Conservation (phyloP, 2,329 filamentous ascomycete genomes). For the Pseudopithomyces maydicus region DNA sequence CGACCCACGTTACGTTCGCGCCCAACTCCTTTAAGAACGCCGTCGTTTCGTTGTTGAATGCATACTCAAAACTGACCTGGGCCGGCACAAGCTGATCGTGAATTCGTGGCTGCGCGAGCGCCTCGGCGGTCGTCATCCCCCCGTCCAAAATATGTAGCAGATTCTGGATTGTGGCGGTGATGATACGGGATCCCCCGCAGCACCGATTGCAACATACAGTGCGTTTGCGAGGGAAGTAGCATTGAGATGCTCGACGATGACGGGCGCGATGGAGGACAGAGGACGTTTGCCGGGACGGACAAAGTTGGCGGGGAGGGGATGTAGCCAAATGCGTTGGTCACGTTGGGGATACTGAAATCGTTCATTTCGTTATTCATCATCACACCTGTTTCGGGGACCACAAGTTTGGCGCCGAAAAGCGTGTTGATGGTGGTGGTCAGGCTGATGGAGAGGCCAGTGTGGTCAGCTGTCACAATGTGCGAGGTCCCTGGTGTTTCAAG, state of each 20-base stretch:
- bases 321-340: constrained; percentile 83
- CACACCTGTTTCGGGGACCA: constrained; percentile 82
- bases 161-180: constrained; percentile 76
- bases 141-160: constrained; percentile 75
- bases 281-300: constrained; percentile 81
- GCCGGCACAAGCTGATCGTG: constrained; percentile 86
- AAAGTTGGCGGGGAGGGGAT: constrained; percentile 79
- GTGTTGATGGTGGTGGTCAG: constrained; percentile 89
- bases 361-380: constrained; percentile 66
- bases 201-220: constrained; percentile 72
- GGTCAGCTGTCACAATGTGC: constrained; percentile 74
- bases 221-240: constrained; percentile 47
- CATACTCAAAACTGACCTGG: constrained; percentile 68
- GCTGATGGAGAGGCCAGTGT: constrained; percentile 74
- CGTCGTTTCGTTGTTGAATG: constrained; percentile 68
- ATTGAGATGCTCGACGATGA: constrained; percentile 71
- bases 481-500: constrained; percentile 75
- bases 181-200: constrained; percentile 85
- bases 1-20: constrained; percentile 74
- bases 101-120: constrained; percentile 69
- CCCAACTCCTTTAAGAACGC: constrained; percentile 67
- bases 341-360: constrained; percentile 77
- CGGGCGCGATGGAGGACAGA: constrained; percentile 79
- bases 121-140: constrained; percentile 62
- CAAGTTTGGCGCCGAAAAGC: constrained; percentile 77